Conservation (phyloP, 371 early-diverging fungal genomes). For the Mucor irregularis region DNA sequence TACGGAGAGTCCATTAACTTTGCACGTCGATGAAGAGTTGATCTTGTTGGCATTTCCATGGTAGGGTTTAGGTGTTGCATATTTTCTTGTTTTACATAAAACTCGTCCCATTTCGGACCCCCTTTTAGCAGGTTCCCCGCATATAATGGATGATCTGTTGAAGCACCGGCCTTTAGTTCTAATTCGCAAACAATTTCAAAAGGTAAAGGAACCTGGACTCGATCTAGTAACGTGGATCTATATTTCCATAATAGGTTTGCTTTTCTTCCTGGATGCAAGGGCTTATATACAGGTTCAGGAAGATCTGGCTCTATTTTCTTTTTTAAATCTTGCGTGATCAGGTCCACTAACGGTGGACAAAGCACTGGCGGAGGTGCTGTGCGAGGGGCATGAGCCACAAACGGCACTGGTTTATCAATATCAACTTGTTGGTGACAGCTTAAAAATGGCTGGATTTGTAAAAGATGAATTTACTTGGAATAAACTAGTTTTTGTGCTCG, state of each 20-base stretch:
- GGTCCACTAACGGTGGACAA: constrained; percentile 25
- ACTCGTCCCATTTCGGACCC: constrained; percentile 35
- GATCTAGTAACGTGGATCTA: constrained; percentile 31
- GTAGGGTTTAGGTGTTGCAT: constrained; percentile 13
- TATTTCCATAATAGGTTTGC: constrained; percentile 48
- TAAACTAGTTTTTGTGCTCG: not conserved
- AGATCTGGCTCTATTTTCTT: constrained; percentile 35
- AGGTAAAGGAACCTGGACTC: constrained; percentile 33
- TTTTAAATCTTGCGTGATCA: constrained; percentile 17
- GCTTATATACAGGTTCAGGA: constrained; percentile 41
- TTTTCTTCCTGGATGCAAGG: constrained; percentile 42
- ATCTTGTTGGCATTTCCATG: not conserved
- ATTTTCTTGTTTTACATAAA: constrained; percentile 12
- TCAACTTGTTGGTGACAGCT: constrained; percentile 20
- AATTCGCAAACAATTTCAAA: constrained; percentile 42
- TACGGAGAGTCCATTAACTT: constrained; percentile 16
- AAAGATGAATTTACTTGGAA: not conserved
- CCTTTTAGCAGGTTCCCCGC: constrained; percentile 11
- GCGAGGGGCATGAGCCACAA: constrained; percentile 39
- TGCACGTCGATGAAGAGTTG: constrained; percentile 6
- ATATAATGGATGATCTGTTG: constrained; percentile 8
- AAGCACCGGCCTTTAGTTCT: constrained; percentile 34
- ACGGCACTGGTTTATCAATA: constrained; percentile 23
- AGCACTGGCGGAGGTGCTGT: constrained; percentile 48
- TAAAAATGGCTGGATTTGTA: constrained; percentile 29